A percentile compares a stretch with the other conserved stretches of the same genome.
Evolutionary conservation across 2,329 filamentous ascomycete species (phyloP).

Genomic region (Fusarium globosum): DNA sequence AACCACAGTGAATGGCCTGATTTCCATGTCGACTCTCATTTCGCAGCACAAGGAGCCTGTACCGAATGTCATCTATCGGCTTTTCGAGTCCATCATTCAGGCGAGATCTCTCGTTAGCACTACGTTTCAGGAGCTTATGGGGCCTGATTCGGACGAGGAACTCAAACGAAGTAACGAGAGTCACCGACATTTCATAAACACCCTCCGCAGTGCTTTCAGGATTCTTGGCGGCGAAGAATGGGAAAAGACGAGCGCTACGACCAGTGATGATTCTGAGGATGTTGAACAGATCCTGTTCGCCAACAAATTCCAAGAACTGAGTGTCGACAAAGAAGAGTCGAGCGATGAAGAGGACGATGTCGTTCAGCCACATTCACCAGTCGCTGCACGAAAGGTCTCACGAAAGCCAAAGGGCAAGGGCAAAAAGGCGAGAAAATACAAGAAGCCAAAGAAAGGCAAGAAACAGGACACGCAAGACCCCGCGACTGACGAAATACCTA

Average conservation of each 20-base stretch:
- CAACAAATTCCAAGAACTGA: slow-evolving; percentile 34
- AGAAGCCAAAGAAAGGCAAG: slow-evolving; percentile 34
- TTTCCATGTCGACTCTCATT: slow-evolving; percentile 55
- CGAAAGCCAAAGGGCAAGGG: slow-evolving; percentile 7
- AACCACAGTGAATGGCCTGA: slow-evolving; percentile 50
- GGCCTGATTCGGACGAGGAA: slow-evolving; percentile 46
- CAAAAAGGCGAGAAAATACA: slow-evolving; percentile 15
- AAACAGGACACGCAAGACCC: slow-evolving; percentile 31
- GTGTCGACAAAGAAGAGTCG: neutral
- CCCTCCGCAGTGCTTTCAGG: slow-evolving; percentile 51
- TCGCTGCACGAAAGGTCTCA: neutral
- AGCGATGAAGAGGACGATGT: slow-evolving; percentile 16
- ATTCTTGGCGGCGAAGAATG: slow-evolving; percentile 49
- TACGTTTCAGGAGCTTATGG: slow-evolving; percentile 49
- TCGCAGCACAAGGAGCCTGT: slow-evolving; percentile 48
- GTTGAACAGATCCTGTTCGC: slow-evolving; percentile 12
- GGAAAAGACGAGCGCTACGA: neutral
- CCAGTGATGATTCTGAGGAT: slow-evolving; percentile 30
- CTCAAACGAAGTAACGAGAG: slow-evolving; percentile 51
- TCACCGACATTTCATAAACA: slow-evolving; percentile 58
- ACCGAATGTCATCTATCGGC: slow-evolving; percentile 48
- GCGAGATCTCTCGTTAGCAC: slow-evolving; percentile 46
- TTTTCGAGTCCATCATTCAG: slow-evolving; percentile 54
- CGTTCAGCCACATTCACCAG: neutral
- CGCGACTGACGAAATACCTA: slow-evolving; percentile 51